Percentiles rank a stretch among this genome's conserved stretches.
These are phyloP conservation scores for Saposhnikovia divaricata DNA, from an alignment of 129 eudicot species.

Conservation along the genomic window DNA sequence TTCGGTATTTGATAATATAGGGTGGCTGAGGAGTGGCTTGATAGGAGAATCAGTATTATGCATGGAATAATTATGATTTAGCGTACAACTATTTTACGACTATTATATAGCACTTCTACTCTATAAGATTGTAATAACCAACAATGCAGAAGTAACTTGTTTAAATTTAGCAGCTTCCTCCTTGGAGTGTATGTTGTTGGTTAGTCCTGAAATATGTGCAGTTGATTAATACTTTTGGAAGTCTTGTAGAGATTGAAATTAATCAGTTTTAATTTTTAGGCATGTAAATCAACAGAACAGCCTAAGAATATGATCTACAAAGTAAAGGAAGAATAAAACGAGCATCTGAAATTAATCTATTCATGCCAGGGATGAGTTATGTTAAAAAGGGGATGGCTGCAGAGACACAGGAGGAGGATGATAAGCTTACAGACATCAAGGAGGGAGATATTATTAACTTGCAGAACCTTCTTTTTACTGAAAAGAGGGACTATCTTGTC, in stretches of 20 bases:
- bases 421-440: background rate
- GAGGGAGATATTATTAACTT: background rate
- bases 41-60: too few relatives aligned
- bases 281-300: background rate
- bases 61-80: too few relatives aligned
- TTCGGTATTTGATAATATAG: too few relatives aligned
- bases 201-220: too few relatives aligned
- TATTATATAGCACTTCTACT: too few relatives aligned
- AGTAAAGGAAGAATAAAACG: background rate
- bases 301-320: background rate
- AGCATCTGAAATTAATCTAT: background rate
- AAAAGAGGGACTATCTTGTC: background rate
- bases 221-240: background rate
- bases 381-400: background rate
- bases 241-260: background rate
- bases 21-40: too few relatives aligned
- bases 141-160: too few relatives aligned
- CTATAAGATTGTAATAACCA: too few relatives aligned
- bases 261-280: background rate
- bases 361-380: background rate
- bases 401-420: background rate
- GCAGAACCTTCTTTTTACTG: background rate
- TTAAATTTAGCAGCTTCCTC: too few relatives aligned
- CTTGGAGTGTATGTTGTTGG: background rate
- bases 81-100: too few relatives aligned